Evolutionary conservation across 345 rosid genomes (phyloP), one percentile per base, ranked within the genome.

Genomic region (Luvunga scandens): DNA sequence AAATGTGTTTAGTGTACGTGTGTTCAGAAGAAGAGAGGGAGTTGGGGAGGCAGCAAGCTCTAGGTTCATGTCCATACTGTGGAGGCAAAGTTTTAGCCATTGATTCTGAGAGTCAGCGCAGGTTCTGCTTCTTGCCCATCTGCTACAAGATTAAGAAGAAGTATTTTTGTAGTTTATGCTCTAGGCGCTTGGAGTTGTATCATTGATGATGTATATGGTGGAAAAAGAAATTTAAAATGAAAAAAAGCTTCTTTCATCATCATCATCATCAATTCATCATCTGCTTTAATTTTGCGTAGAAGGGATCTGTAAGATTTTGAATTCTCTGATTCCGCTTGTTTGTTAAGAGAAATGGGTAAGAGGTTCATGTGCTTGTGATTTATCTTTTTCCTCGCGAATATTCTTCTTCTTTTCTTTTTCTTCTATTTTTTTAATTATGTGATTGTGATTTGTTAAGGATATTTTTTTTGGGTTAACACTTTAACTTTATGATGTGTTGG

Each of bases 1-100:
- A 53, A 64, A 95, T 94, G 98, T 87, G 96, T 83, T 75, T 89
- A 66, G 86, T 78, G 78, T 62, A 81, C 63, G 79, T 90, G 38
- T 91, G 90, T 63, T 84, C 86, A 1, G 89, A 83, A 63, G 90
- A 90, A 59, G 91, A 89, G 79, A 84, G 77, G 48, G 98, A 92
- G 81, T 79, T 93, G 22, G 93, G 88, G 14, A 83, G 97, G 45
- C 97, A 89, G 66, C 80, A 86, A 59, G 98, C 98, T 27, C 88
- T 91, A 0, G 97, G 98, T 1, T 80, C 85, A 16, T 93, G 98
- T 79, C 95, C 98, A 0, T 85, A 88, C 85, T 95, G 98, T 62
- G 91, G 93, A 0, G 97, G 98, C 19, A 87, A 84, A 85, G 90
- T 95, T 42, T 81, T 86, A 77, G 93, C 95, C 77, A 74, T 89